Percentiles rank a stretch among this genome's conserved stretches.
Conservation (phyloP, 1,284 basidiomycete genomes). For the Puccinia triticina region DNA sequence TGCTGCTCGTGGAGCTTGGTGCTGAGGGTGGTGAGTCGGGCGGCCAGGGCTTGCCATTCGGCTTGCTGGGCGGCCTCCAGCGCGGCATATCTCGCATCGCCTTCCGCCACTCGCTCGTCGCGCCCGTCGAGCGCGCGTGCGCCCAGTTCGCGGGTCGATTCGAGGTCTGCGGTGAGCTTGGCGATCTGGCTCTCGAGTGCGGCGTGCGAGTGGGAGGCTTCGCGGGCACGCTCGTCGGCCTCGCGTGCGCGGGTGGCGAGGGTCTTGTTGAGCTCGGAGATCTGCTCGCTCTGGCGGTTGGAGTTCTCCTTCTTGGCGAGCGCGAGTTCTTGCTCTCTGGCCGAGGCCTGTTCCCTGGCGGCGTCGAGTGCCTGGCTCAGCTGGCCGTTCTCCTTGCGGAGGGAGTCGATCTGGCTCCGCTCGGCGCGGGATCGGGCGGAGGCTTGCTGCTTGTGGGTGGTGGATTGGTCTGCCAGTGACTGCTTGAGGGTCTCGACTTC, state of each 20-base stretch:
- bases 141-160: not conserved
- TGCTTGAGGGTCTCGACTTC: slow-evolving; percentile 35
- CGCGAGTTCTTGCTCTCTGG: not conserved
- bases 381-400: not conserved
- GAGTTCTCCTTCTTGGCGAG: not conserved
- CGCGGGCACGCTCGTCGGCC: not conserved
- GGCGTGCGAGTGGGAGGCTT: not conserved
- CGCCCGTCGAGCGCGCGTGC: not conserved
- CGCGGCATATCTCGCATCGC: not conserved
- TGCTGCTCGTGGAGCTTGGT: not conserved
- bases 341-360: not conserved
- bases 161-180: not conserved
- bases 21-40: not conserved
- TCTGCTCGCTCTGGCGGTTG: slow-evolving; percentile 11
- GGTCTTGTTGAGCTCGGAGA: not conserved
- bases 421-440: not conserved
- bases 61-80: not conserved
- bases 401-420: not conserved
- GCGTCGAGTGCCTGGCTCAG: not conserved
- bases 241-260: slow-evolving; percentile 5
- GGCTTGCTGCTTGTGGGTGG: not conserved
- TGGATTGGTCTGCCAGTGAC: slow-evolving; percentile 7
- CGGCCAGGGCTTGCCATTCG: not conserved
- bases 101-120: not conserved
- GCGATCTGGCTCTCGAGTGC: not conserved